Percentiles rank a stretch among this genome's conserved stretches.
phyloP scores from a whole-genome alignment of 768 basidiomycete genomes.

The Mycena kentingensis region DNA sequence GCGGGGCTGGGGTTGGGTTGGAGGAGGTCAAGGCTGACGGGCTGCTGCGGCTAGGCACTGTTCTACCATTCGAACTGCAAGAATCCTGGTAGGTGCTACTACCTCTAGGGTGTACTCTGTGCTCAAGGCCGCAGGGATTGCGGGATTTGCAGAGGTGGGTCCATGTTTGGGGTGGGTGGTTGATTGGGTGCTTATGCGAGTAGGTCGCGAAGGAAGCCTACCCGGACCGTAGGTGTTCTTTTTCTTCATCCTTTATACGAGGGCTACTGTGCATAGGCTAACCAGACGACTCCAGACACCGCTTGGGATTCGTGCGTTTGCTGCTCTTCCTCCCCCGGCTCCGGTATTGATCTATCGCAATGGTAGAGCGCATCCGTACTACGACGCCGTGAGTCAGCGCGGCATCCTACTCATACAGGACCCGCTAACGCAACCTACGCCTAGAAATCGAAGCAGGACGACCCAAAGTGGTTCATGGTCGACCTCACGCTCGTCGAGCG shows the following conservation, averaged over 20 bases:
- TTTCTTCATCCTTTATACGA: conserved; percentile 6
- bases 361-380: conserved; percentile 74
- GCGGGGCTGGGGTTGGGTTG: not conserved
- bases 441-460: conserved; percentile 75
- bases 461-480: conserved; percentile 95
- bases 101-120: conserved; percentile 3
- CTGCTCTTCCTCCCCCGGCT: conserved; percentile 28
- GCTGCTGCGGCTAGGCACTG: conserved; percentile 59
- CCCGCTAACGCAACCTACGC: not conserved
- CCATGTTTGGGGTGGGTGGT: conserved; percentile 1
- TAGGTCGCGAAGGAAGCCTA: conserved; percentile 84
- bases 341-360: conserved; percentile 5
- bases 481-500: conserved; percentile 69
- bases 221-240: conserved; percentile 72
- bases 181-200: conserved; percentile 7
- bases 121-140: conserved; percentile 53
- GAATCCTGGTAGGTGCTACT: conserved; percentile 57
- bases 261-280: no score
- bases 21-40: no score
- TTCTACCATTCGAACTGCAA: conserved; percentile 92
- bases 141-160: conserved; percentile 77
- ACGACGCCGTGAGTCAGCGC: conserved; percentile 61
- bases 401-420: not conserved
- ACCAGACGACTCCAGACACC: conserved; percentile 64
- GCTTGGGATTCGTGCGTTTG: conserved; percentile 92